phyloP scores from a whole-genome alignment of 331 rosid species.

The Malus hybrid region DNA sequence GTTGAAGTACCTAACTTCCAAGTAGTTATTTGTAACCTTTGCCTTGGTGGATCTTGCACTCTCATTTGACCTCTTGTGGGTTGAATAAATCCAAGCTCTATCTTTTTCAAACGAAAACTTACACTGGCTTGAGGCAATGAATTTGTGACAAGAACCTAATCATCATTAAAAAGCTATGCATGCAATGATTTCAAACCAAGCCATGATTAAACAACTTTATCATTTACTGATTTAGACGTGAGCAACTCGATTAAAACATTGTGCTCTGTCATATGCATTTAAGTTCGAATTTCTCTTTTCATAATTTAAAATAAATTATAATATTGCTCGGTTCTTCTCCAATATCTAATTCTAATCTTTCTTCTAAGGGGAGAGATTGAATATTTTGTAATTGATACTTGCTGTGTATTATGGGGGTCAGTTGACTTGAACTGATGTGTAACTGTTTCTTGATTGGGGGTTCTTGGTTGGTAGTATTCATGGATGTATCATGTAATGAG shows the following conservation, averaged over 20 bases:
- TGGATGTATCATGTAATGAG: neutral
- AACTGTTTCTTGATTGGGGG: neutral
- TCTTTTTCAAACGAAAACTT: neutral
- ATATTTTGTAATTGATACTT: neutral
- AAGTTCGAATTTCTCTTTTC: rapidly evolving
- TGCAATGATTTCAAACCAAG: neutral
- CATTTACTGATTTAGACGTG: neutral
- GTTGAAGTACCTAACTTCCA: constrained; percentile 1
- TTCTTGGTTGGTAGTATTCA: neutral
- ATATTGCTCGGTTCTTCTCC: neutral
- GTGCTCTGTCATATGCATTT: neutral
- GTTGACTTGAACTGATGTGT: neutral
- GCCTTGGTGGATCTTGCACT: neutral
- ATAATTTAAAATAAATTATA: no score
- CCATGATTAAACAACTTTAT: neutral
- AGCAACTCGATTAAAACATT: neutral
- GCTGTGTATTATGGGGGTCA: neutral
- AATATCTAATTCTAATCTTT: neutral
- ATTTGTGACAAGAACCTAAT: neutral
- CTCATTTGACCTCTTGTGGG: neutral
- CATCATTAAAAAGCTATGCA: neutral
- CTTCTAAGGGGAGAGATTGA: neutral
- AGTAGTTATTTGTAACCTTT: neutral
- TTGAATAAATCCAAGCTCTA: neutral
- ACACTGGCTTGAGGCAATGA: neutral